These are phyloP conservation scores for Aegilops umbellulata DNA, from an alignment of 176 grass and related monocot genomes.

Conservation along the genomic window DNA sequence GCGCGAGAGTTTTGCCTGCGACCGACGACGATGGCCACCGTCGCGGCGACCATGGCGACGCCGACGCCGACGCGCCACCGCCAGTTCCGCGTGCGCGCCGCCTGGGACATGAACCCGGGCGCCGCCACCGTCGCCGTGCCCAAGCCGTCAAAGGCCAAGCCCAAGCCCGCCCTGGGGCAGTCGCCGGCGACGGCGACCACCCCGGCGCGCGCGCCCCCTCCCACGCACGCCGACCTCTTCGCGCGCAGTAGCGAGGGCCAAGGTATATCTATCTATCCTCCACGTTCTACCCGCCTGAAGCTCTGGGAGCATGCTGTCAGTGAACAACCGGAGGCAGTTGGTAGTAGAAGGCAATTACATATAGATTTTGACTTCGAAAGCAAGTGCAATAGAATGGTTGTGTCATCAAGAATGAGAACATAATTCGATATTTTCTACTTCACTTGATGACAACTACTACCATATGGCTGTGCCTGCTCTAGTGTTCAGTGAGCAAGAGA, in stretches of 20 bases:
- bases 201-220: conserved; percentile 9
- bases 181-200: neutral
- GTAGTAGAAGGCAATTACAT: neutral
- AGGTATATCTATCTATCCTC: conserved; percentile 19
- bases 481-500: neutral
- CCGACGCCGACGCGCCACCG: conserved; percentile 25
- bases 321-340: neutral
- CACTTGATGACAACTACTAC: neutral
- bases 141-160: conserved; percentile 40
- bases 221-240: conserved; percentile 49
- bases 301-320: too few relatives aligned
- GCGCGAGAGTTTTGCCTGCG: neutral
- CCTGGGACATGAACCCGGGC: conserved; percentile 56
- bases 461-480: neutral
- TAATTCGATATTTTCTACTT: too few relatives aligned
- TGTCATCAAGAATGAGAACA: neutral
- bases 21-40: conserved; percentile 36
- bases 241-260: conserved; percentile 40
- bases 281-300: too few relatives aligned
- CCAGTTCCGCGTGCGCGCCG: conserved; percentile 24
- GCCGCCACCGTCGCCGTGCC: conserved; percentile 24
- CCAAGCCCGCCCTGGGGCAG: conserved; percentile 21
- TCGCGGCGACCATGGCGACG: conserved; percentile 24
- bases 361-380: neutral
- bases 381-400: neutral